Percentiles rank a stretch among this genome's conserved stretches.
Conservation (phyloP, 2,329 filamentous ascomycete genomes). For the Exophiala calicioides region DNA sequence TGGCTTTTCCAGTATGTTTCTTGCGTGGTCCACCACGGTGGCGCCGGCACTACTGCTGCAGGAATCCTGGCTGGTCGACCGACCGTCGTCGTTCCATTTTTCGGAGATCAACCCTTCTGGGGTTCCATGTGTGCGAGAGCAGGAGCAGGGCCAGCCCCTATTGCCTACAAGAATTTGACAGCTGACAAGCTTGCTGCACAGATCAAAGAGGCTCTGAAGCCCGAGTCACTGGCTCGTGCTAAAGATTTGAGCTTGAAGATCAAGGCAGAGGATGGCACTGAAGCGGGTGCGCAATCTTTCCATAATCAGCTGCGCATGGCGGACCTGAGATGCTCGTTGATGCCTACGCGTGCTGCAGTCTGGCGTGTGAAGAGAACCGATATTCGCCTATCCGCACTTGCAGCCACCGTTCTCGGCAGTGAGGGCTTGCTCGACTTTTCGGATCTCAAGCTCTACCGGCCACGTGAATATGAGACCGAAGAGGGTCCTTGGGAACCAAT, state of each 20-base stretch:
- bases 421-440: constrained; percentile 66
- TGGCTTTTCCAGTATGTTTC: constrained; percentile 84
- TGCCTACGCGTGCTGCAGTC: constrained; percentile 67
- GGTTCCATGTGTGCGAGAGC: constrained; percentile 72
- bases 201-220: constrained; percentile 61
- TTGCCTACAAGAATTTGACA: constrained; percentile 68
- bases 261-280: constrained; percentile 63
- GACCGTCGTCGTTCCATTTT: constrained; percentile 83
- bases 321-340: constrained; percentile 67
- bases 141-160: constrained; percentile 69
- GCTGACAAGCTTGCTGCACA: constrained; percentile 66
- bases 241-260: constrained; percentile 64
- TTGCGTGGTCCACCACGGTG: constrained; percentile 82
- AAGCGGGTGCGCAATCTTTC: constrained; percentile 67
- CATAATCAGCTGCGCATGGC: constrained; percentile 69
- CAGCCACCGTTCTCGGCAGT: constrained; percentile 68
- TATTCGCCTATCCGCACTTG: constrained; percentile 69
- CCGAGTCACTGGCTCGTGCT: constrained; percentile 60
- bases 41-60: constrained; percentile 82
- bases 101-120: constrained; percentile 83
- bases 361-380: constrained; percentile 73
- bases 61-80: constrained; percentile 79
- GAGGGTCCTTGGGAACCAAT: constrained; percentile 78
- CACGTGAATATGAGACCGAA: constrained; percentile 72
- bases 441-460: constrained; percentile 67